These are phyloP conservation scores for Chlamydomonas sp. DNA, from an alignment of 139 green algal genomes.

Conservation along the genomic window DNA sequence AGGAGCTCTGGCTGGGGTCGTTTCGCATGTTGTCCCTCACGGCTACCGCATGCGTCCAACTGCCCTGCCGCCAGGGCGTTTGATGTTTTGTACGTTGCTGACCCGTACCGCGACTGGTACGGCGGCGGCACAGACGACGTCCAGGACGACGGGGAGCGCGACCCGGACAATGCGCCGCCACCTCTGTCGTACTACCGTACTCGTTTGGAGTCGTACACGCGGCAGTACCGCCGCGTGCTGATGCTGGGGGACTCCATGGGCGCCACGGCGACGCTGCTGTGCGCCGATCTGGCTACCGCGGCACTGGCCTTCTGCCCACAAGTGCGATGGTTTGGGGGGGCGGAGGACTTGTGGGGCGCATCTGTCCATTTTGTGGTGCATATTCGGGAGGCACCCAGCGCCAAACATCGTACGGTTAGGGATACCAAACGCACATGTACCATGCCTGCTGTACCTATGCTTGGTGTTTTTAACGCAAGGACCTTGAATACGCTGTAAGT, in stretches of 20 bases:
- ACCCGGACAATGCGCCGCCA: too few relatives aligned
- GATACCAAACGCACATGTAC: background rate
- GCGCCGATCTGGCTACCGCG: slow-evolving; percentile 74
- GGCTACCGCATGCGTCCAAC: too few relatives aligned
- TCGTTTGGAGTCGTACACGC: slow-evolving; percentile 36
- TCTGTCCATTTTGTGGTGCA: background rate
- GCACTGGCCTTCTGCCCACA: slow-evolving; percentile 92
- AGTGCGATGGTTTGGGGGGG: slow-evolving; percentile 50
- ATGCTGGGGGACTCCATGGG: slow-evolving; percentile 96
- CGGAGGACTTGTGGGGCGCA: background rate
- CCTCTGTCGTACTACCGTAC: slow-evolving; percentile 3
- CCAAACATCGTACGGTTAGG: background rate
- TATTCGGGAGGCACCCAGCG: background rate
- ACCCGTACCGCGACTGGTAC: slow-evolving; percentile 82
- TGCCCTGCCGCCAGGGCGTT: slow-evolving; percentile 48
- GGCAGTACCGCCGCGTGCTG: slow-evolving; percentile 68
- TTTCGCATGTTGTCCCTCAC: too few relatives aligned
- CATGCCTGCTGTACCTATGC: background rate
- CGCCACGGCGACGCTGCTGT: slow-evolving; percentile 85
- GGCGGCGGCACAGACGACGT: slow-evolving; percentile 53
- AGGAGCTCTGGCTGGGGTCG: too few relatives aligned
- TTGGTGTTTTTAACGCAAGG: background rate
- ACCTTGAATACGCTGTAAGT: background rate
- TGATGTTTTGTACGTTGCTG: slow-evolving; percentile 89
- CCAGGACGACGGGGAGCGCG: slow-evolving; percentile 15